phyloP scores from a whole-genome alignment of 2,329 filamentous ascomycete genomes.

The Plectosphaerella cucumerina region DNA sequence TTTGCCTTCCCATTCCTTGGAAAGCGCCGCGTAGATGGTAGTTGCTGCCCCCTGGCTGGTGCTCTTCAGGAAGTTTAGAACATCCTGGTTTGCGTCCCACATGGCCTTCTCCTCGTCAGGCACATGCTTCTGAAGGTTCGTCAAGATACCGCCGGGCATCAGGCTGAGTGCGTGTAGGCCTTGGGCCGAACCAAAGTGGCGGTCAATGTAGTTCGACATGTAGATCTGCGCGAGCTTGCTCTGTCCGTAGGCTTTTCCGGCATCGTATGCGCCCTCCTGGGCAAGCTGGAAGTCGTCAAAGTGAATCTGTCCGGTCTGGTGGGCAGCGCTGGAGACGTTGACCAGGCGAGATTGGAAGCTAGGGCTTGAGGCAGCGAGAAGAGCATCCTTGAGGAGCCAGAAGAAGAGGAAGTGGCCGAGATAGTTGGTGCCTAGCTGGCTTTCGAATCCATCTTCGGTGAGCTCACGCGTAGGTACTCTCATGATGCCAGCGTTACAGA shows the following conservation, averaged over 20 bases:
- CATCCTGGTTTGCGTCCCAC: background rate
- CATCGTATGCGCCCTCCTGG: conserved; percentile 24
- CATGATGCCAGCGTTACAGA: conserved; percentile 10
- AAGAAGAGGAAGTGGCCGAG: conserved; percentile 52
- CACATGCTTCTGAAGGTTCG: conserved; percentile 1
- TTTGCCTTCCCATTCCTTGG: conserved; percentile 35
- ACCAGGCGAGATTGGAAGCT: conserved; percentile 42
- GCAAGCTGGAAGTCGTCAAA: conserved; percentile 29
- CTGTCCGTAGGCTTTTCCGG: conserved; percentile 32
- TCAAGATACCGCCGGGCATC: conserved; percentile 9
- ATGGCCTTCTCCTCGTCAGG: conserved; percentile 4
- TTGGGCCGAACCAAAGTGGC: conserved; percentile 27
- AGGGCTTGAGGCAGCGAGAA: conserved; percentile 33
- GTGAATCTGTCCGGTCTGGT: conserved; percentile 27
- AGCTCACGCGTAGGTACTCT: conserved; percentile 10
- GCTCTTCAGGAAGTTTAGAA: conserved; percentile 1
- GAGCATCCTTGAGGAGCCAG: conserved; percentile 37
- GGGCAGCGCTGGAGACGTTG: conserved; percentile 35
- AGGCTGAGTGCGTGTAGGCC: conserved; percentile 26
- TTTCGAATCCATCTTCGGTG: conserved; percentile 19
- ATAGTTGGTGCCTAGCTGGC: conserved; percentile 49
- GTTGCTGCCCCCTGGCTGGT: conserved; percentile 43
- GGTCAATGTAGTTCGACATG: conserved; percentile 42
- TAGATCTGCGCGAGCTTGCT: conserved; percentile 43
- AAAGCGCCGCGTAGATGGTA: conserved; percentile 37